Evolutionary conservation across 202 grass and related monocot genomes (phyloP), one percentile per base, ranked within the genome.

Genomic region (Cymbopogon flexuosus): DNA sequence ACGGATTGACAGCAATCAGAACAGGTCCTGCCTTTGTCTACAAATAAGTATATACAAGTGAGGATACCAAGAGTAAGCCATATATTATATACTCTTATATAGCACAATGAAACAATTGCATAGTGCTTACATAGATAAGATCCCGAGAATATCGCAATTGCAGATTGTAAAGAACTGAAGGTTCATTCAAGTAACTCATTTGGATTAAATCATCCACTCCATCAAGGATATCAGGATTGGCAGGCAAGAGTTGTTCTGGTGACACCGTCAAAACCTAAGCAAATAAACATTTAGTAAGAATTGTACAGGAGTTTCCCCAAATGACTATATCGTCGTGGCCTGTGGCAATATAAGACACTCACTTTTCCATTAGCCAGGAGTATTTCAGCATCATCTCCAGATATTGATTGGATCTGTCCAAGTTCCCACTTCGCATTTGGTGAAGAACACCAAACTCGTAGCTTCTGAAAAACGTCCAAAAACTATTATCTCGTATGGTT

Each of bases 1-100:
- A 88, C 68, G 96, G 96, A 73, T 99, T 99, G 52, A 99, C 63
- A 37, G 96, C 96, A 87, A 99, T 80, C 69, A 99, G 89, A 85
- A 99, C 83, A 84, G 92, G 90, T 64, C 96, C 96, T 88, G 96
- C 90, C 95, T 92, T 99, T 80, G 96, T 99, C 96, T 99, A 56
- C 60, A 83, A 42, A 65, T 76, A 58, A 49, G 13, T 66, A 78
- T 41, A 73, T 34, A 73, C 13, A 79, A 67, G 58, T 88, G 29
- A 79, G 81, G 45, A 80, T 29, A 39, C 10, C n/a, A 34, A 54
- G 8, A 65, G 4, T 70, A 29, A 13, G 27, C 42, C 10, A 75
- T 49, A 43, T 79, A 61, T 61, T 79, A 61, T 61, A 4, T 60
- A 60, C 22, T 16, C 45, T 23, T 61, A 27, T 29, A 61, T 75